Base-by-base conservation (phyloP, 768 basidiomycete genomes). In the Mycena galopus region DNA sequence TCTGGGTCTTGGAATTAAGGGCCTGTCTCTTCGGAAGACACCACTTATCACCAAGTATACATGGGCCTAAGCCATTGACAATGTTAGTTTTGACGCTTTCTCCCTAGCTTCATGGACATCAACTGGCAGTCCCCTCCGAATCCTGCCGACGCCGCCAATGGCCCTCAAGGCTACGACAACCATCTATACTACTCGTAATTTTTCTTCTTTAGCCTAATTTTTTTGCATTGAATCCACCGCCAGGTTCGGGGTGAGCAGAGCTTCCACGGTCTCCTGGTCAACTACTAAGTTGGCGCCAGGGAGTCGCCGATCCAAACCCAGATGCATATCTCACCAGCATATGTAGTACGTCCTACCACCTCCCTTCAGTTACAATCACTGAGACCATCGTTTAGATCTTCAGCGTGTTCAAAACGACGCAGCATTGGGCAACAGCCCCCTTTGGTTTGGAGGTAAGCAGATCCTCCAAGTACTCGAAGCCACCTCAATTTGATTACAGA, bases 91-190 rank as follows among this genome's bases (percentile, higher is more conserved):
- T 19, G 57, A 23, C 42, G 62, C 67, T 59, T 65, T 44, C 77
- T 37, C 79, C 75, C 58, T 44, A 95, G 93, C 74, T 94, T 94
- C 78, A 94, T 94, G 93, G 93, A 95, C 74, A 77, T 93, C 57
- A 90, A 88, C 70, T 95, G 94, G 94, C 94, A 95, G 77, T 80
- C 84, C 78, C 92, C 90, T 21, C 16, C 92, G 7, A 95, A 95
- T 77, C 94, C 94, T 17, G 89, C 91, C 9, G 84, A 89, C 60
- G 93, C 91, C 29, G 86, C 87, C 6, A 86, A 87, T 51, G 94
- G 94, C 1, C 92, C 93, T 16, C 92, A 93, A 75, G 63, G 62
- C 37, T 95, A 95, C 74, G 94, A 95, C 75, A 92, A 94, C 65
- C 94, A 95, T 80, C 78, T 95, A 19, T 95, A 94, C 78, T 94